These are phyloP conservation scores for Calonectria montana DNA, from an alignment of 2,329 filamentous ascomycete species.

Conservation along the genomic window DNA sequence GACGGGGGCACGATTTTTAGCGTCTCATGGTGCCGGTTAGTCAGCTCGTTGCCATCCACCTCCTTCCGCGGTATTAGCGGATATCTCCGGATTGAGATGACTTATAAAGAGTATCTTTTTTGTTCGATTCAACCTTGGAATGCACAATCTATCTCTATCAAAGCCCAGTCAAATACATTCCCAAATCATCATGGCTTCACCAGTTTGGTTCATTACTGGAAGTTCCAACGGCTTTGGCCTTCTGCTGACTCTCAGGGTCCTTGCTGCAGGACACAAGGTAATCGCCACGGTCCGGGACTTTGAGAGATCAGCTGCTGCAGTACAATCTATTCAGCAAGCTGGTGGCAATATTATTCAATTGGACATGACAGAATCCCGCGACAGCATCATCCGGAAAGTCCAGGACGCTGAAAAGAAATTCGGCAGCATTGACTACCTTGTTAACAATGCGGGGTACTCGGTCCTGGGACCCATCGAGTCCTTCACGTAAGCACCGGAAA, in stretches of 20 bases:
- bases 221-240: slow-evolving; percentile 39
- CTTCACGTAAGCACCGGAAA: slow-evolving; percentile 38
- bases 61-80: neutral
- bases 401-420: slow-evolving; percentile 40
- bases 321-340: slow-evolving; percentile 32
- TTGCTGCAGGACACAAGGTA: slow-evolving; percentile 33
- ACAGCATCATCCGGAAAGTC: slow-evolving; percentile 37
- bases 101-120: neutral
- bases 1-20: neutral
- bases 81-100: neutral
- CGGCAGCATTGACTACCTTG: slow-evolving; percentile 58
- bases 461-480: slow-evolving; percentile 33
- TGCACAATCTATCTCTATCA: neutral
- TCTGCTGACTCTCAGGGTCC: slow-evolving; percentile 30
- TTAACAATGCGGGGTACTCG: slow-evolving; percentile 63
- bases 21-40: neutral
- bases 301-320: slow-evolving; percentile 27
- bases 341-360: slow-evolving; percentile 44
- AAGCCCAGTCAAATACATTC: neutral
- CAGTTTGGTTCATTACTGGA: slow-evolving; percentile 41
- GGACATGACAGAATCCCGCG: slow-evolving; percentile 42
- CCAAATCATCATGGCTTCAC: slow-evolving; percentile 28
- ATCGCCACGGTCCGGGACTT: slow-evolving; percentile 34
- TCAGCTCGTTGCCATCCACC: neutral
- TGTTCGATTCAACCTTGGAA: neutral